These are phyloP conservation scores for Gastroboletus turbinatus DNA, from an alignment of 1,284 basidiomycete genomes.

Conservation along the genomic window DNA sequence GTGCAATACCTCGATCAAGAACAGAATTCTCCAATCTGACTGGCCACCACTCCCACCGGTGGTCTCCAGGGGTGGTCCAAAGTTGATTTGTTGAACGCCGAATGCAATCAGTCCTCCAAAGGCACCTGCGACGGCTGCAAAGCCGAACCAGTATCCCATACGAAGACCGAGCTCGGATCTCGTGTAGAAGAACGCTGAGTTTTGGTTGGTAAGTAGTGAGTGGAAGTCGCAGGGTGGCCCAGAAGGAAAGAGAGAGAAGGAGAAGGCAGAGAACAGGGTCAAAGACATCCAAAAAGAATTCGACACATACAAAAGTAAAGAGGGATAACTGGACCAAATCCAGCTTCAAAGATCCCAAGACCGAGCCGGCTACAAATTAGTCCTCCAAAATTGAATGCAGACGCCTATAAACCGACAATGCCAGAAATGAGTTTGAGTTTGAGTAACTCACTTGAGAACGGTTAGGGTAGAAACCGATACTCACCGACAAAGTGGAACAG, in stretches of 20 bases:
- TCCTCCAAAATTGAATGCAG: constrained; percentile 58
- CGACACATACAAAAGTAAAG: constrained; percentile 65
- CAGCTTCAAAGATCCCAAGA: constrained; percentile 71
- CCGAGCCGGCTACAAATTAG: constrained; percentile 57
- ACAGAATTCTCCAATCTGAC: constrained; percentile 62
- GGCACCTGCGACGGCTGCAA: constrained; percentile 76
- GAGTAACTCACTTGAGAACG: not conserved
- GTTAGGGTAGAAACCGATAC: constrained; percentile 8
- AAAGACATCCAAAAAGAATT: not conserved
- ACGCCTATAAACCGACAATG: constrained; percentile 42
- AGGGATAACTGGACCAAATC: constrained; percentile 72
- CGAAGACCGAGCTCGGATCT: constrained; percentile 69
- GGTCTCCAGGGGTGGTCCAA: constrained; percentile 21
- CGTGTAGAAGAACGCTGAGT: constrained; percentile 72
- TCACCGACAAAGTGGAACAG: constrained; percentile 66
- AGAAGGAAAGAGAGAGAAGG: not conserved
- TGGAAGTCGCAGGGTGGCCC: not conserved
- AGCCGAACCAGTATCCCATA: constrained; percentile 79
- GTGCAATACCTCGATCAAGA: constrained; percentile 67
- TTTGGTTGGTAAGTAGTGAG: not conserved
- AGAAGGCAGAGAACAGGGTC: not conserved
- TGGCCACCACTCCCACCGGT: constrained; percentile 27
- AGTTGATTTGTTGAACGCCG: constrained; percentile 60
- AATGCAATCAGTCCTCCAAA: constrained; percentile 79
- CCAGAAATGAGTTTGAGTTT: not conserved